Evolutionary conservation across 257 asterid genomes (phyloP), one percentile per base, ranked within the genome.

Genomic region (Salvia splendens): DNA sequence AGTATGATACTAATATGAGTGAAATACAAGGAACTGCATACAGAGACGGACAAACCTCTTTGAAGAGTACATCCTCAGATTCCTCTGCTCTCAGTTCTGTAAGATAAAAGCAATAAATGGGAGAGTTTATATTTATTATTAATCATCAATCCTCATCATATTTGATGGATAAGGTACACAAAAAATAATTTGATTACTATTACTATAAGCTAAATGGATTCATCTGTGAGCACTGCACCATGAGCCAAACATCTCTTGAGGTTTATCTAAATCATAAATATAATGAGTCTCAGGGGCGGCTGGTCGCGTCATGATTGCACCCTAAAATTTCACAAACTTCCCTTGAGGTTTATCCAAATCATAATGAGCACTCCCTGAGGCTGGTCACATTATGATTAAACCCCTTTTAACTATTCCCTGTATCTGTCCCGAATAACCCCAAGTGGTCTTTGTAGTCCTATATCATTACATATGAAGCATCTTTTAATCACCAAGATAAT

Each of bases 21-120:
- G 46, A 53, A 68, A 61, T 65, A 74, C 70, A 45, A 56, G 42
- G 36, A 46, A 79, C 43, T 43, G 28, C 40, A 73, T 57, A 77
- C 48, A 12, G 42, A 73, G 61, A 77, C 45, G 15, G 42, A 30
- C 78, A 32, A 49, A 89, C 98, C 97, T 92, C 98, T 82, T 92
- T 89, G 85, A 92, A 92, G 64, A 92, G 97, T 73, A 89, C 96
- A 79, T 92, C 98, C 77, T 92, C 97, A 45, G 97, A 86, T 82
- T 92, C 98, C 80, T 89, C 97, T 5, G 97, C 89, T 86, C 98
- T 81, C 72, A 92, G 87, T 70, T 89, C 98, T 92, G 91, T 73
- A 68, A 59, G 68, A 68, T 51, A 76, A 65, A 12, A 72, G 28
- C 15, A 71, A 68, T 7, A 32, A 43, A 46, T 52, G 36, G 51